Base-by-base conservation (phyloP, 768 basidiomycete species). In the Agrocybe praecox region DNA sequence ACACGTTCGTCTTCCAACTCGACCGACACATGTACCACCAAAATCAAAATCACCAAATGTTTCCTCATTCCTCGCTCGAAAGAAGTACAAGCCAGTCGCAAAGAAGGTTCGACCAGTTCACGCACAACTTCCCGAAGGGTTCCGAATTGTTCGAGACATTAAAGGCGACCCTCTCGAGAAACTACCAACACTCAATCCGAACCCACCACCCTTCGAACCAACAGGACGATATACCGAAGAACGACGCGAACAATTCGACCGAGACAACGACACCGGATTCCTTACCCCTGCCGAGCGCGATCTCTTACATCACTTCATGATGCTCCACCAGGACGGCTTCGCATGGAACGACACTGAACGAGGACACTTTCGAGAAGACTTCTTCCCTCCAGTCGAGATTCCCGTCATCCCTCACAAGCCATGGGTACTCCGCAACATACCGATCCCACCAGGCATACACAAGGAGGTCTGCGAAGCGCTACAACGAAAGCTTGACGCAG, bases 371-470 rank as follows among this genome's bases (percentile, higher is more conserved):
- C n/a, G n/a, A n/a, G n/a, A n/a, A n/a, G n/a, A n/a, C n/a, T n/a
- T n/a, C n/a, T 34, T 34, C 15, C 33, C 33, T 8, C 33, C n/a
- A 26, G 24, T 40, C 34, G 21, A 53, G 62, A 74, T 1, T 75
- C 74, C 72, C 0, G 69, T 65, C 1, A 59, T 79, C 0, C 50
- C 61, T 14, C 78, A 80, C 56, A 67, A 46, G 0, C 78, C 65
- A 0, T 69, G 69, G 69, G 56, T 59, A 2, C 52, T 46, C 23
- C 50, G 56, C 10, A 68, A 68, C 32, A 73, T 76, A 7, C 75
- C 74, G 0, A 72, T 72, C 6, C 69, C 71, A 0, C 71, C 64
- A 29, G 62, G 61, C 40, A 73, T 70, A 22, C 69, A 55, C 58
- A 53, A 74, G 12, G 55, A 74, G 49, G 69, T 80, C 17, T 60